Conservation (phyloP, 768 basidiomycete species). For the Collybia nuda region DNA sequence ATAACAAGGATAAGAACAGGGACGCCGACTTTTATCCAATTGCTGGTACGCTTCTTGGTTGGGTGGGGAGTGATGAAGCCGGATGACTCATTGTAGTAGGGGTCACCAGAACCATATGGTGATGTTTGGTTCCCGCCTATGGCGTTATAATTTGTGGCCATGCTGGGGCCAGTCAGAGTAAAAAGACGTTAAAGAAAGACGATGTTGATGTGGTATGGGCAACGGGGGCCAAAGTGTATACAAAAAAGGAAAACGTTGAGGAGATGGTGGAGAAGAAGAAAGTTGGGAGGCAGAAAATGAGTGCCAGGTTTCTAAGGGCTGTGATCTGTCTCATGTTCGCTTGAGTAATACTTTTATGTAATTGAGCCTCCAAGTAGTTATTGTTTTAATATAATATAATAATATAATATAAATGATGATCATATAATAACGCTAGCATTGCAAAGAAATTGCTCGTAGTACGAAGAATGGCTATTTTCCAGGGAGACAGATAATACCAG, state of each 20-base stretch:
- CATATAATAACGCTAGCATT: no score
- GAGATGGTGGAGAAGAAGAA: background rate
- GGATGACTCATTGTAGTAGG: conserved; percentile 68
- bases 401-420: no score
- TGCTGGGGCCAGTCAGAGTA: conserved; percentile 16
- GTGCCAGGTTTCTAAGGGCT: background rate
- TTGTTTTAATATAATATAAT: no score
- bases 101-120: conserved; percentile 55
- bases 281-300: background rate
- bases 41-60: conserved; percentile 55
- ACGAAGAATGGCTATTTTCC: no score
- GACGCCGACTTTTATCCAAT: conserved; percentile 76
- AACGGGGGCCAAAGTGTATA: conserved; percentile 22
- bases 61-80: conserved; percentile 62
- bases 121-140: conserved; percentile 19
- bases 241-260: background rate
- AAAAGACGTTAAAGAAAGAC: conserved; percentile 23
- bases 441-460: no score
- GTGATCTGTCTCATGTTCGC: background rate
- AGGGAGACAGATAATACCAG: no score
- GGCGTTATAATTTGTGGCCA: conserved; percentile 34
- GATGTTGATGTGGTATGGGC: conserved; percentile 1
- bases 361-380: no score
- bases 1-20: conserved; percentile 66
- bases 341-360: no score